Conservation (phyloP, 306 rosid species). For the Begonia peltatifolia region DNA sequence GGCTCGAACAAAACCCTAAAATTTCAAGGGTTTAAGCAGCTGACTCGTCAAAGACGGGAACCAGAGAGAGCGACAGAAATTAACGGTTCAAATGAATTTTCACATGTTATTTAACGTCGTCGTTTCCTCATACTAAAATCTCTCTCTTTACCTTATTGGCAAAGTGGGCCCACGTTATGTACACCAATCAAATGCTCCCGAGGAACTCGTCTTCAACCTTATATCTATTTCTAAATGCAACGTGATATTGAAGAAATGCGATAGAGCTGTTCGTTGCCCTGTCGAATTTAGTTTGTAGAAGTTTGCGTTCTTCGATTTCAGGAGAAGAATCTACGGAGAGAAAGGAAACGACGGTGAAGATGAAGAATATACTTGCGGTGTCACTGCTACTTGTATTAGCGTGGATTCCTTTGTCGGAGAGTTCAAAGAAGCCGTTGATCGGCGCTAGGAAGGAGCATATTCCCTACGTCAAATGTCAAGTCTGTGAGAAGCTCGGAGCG, state of each 20-base stretch:
- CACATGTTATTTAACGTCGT: background rate
- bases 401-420: conserved; percentile 34
- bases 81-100: background rate
- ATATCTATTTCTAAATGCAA: too few species aligned
- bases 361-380: conserved; percentile 24
- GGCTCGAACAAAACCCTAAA: background rate
- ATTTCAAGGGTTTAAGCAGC: too few species aligned
- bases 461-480: conserved; percentile 80
- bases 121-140: background rate
- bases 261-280: background rate
- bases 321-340: background rate
- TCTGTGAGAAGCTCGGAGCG: conserved; percentile 75
- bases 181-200: background rate
- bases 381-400: conserved; percentile 31
- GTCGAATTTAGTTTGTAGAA: background rate
- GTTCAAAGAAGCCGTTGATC: conserved; percentile 48
- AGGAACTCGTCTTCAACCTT: background rate
- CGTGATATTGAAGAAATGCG: background rate
- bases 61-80: background rate
- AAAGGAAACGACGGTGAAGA: conserved; percentile 10
- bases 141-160: too few species aligned
- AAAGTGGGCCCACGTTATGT: too few species aligned
- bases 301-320: conserved; percentile 1
- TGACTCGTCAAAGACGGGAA: too few species aligned
- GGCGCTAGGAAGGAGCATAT: conserved; percentile 70